Percentiles rank a stretch among this genome's conserved stretches.
phyloP scores from a whole-genome alignment of 495 filamentous ascomycete species.

The Penicillium argentinense region DNA sequence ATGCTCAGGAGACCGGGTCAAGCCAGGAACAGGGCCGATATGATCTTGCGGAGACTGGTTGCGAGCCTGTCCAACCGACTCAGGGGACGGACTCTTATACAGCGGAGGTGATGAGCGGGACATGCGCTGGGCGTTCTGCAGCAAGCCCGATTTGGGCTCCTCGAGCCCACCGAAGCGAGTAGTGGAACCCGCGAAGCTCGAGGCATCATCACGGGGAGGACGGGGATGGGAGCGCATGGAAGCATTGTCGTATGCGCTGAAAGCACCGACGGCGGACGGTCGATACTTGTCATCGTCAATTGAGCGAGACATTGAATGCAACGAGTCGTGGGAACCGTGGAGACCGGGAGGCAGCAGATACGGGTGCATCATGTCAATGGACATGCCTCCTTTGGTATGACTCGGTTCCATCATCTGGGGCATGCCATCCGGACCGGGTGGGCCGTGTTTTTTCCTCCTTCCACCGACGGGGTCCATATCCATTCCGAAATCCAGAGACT shows the following conservation, averaged over 20 bases:
- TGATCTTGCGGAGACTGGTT: conserved; percentile 15
- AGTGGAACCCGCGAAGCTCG: conserved; percentile 59
- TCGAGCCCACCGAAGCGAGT: conserved; percentile 43
- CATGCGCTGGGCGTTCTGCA: conserved; percentile 64
- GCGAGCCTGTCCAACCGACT: conserved; percentile 15
- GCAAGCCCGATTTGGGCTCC: conserved; percentile 59
- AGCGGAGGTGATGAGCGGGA: conserved; percentile 60
- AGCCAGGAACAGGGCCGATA: conserved; percentile 6
- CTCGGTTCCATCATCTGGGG: conserved; percentile 34
- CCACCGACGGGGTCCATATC: conserved; percentile 43
- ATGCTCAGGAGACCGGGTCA: conserved; percentile 16
- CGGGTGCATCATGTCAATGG: conserved; percentile 58
- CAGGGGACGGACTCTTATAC: conserved; percentile 25
- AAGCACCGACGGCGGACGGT: conserved; percentile 57
- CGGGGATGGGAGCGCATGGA: conserved; percentile 54
- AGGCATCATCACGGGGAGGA: conserved; percentile 56
- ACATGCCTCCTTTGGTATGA: conserved; percentile 65
- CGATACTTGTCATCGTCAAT: conserved; percentile 84
- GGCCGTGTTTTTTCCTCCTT: conserved; percentile 43
- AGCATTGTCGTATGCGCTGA: conserved; percentile 55
- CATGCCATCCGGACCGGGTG: conserved; percentile 16
- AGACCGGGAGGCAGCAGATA: conserved; percentile 67
- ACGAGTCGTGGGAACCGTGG: conserved; percentile 76
- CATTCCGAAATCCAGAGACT: conserved; percentile 91
- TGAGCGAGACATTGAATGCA: conserved; percentile 78